These are phyloP conservation scores for Dillenia turbinata DNA, from an alignment of 164 flowering plant species.

Conservation along the genomic window DNA sequence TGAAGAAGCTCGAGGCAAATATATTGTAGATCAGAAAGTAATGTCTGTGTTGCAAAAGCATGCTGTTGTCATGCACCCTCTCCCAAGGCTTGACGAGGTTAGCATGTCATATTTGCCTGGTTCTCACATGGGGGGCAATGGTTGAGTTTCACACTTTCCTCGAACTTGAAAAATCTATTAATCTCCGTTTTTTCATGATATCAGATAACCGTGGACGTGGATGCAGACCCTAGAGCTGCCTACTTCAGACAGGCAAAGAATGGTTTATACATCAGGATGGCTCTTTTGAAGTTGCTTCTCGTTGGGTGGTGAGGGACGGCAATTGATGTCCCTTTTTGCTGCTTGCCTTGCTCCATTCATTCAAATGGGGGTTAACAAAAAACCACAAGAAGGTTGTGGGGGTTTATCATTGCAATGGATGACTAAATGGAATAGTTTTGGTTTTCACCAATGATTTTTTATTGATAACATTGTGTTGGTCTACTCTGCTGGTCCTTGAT, in stretches of 20 bases:
- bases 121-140: background rate
- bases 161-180: background rate
- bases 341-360: no score
- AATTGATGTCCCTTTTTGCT: no score
- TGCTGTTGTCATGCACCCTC: conserved; percentile 95
- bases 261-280: conserved; percentile 94
- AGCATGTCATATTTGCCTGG: background rate
- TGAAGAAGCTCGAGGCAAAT: conserved; percentile 94
- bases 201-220: conserved; percentile 91
- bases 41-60: conserved; percentile 78
- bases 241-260: conserved; percentile 98
- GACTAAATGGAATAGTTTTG: no score
- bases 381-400: no score
- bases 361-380: no score
- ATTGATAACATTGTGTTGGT: no score
- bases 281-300: conserved; percentile 89
- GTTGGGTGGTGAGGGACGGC: conserved; percentile 70
- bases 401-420: no score
- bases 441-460: no score
- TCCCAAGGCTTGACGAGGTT: conserved; percentile 98
- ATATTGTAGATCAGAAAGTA: conserved; percentile 61
- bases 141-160: no score
- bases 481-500: no score
- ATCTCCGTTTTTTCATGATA: conserved; percentile 1
- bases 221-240: conserved; percentile 92